Evolutionary conservation across 805 yeast species (phyloP), one percentile per base, ranked within the genome.

Genomic region (Starmerella davenportii): DNA sequence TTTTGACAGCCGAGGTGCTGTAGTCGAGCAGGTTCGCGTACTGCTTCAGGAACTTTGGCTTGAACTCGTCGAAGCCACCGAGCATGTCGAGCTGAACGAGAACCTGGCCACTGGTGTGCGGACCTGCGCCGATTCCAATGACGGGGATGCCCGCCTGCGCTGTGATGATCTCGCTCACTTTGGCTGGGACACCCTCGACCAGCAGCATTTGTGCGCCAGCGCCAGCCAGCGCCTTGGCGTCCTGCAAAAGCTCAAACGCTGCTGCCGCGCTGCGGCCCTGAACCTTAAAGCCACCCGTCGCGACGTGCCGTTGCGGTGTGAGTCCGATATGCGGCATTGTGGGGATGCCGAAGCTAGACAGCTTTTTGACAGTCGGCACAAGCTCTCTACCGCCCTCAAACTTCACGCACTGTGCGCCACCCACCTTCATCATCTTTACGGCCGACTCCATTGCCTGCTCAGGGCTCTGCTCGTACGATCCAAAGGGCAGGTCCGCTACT

Each of bases 101-200:
- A 1, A 87, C 94, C 56, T 90, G 96, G 0, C 94, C 96, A 27
- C 79, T 70, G 7, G 87, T 76, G 7, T 61, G 60, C 18, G 73
- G 70, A 1, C 98, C 96, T 0, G 96, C 95, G 4, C 98, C 98
- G 36, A 87, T 87, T 3, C 98, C 98, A 47, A 87, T 84, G 1
- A 92, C 79, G 0, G 96, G 95, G 1, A 87, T 64, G 1, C 54
- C 37, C 24, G 84, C 54, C 13, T 62, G 60, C 2, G 63, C 54
- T 0, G 95, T 79, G 21, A 90, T 71, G 40, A 63, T 61, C 33
- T 63, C 55, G 0, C 87, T 87, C 11, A 90, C 59, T 40, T 66
- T 67, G 40, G 70, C 70, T 1, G 98, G 98, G 3, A 87, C 69
- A 37, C 95, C 92, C 51, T 87, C 98, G 2, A 87, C 54, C 2